Conservation (phyloP, 2,329 filamentous ascomycete species). For the Rasamsonia emersonii region DNA sequence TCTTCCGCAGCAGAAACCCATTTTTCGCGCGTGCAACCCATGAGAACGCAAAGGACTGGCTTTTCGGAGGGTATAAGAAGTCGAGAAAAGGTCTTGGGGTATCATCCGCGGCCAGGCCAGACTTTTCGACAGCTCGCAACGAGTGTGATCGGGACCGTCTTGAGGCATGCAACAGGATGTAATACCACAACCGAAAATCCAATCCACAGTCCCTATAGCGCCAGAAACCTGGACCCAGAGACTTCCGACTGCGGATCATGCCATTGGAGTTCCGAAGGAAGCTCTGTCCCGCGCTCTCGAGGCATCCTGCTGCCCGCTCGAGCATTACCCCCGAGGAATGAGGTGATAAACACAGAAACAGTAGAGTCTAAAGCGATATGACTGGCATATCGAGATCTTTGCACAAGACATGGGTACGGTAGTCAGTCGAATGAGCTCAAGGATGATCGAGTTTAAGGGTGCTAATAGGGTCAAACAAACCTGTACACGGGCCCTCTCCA, state of each 20-base stretch:
- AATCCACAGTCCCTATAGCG: slow-evolving; percentile 20
- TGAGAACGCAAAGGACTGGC: slow-evolving; percentile 15
- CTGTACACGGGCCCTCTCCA: no score
- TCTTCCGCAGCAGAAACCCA: slow-evolving; percentile 18
- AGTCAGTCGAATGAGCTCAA: no score
- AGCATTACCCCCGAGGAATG: slow-evolving; percentile 38
- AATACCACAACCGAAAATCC: slow-evolving; percentile 26
- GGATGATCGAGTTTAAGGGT: no score
- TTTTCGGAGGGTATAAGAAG: slow-evolving; percentile 31
- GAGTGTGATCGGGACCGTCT: slow-evolving; percentile 12
- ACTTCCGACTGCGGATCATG: slow-evolving; percentile 27
- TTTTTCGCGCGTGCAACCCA: slow-evolving; percentile 17
- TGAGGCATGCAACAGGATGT: slow-evolving; percentile 19
- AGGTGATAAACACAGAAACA: no score
- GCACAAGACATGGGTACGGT: no score
- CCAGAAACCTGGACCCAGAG: slow-evolving; percentile 30
- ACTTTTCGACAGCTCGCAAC: slow-evolving; percentile 8
- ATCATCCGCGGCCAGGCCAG: slow-evolving; percentile 12
- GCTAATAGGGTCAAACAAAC: no score
- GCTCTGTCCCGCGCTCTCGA: slow-evolving; percentile 42
- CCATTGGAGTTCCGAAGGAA: slow-evolving; percentile 33
- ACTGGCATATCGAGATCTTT: no score
- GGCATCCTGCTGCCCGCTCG: slow-evolving; percentile 42
- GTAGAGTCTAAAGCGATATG: no score
- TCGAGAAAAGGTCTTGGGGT: slow-evolving; percentile 23